phyloP scores from a whole-genome alignment of 176 grass and related monocot genomes.

The Hsuehochloa calcarea region DNA sequence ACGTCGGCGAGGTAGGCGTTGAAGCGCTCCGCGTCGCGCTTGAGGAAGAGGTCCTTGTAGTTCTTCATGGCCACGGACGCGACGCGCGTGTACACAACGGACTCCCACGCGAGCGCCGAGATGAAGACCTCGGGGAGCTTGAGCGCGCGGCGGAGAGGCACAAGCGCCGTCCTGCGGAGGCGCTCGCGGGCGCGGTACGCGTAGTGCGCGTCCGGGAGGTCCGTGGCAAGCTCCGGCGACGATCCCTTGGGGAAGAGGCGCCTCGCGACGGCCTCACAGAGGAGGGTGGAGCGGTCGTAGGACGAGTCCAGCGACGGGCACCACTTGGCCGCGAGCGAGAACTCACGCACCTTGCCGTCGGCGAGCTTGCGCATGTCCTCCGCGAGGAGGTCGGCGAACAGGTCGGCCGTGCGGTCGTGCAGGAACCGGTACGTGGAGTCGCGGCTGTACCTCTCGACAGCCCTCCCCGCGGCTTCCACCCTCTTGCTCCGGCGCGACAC shows the following conservation, averaged over 20 bases:
- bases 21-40: conserved; percentile 57
- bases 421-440: conserved; percentile 63
- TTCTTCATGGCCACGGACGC: conserved; percentile 76
- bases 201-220: conserved; percentile 58
- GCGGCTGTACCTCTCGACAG: conserved; percentile 44
- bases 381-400: conserved; percentile 53
- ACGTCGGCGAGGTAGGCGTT: conserved; percentile 53
- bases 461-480: conserved; percentile 34
- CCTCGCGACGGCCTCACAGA: conserved; percentile 76
- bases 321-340: conserved; percentile 77
- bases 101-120: conserved; percentile 47
- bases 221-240: conserved; percentile 31
- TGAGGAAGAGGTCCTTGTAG: conserved; percentile 58
- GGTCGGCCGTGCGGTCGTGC: conserved; percentile 59
- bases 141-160: conserved; percentile 67
- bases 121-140: conserved; percentile 79
- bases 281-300: conserved; percentile 74
- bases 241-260: conserved; percentile 62
- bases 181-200: conserved; percentile 59
- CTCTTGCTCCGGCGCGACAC: conserved; percentile 26
- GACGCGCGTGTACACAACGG: conserved; percentile 63
- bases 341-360: conserved; percentile 15
- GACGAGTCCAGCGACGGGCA: conserved; percentile 69
- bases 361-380: conserved; percentile 56
- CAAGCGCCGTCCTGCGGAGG: conserved; percentile 52